Percentiles rank a stretch among this genome's conserved stretches.
Conservation (phyloP, 495 filamentous ascomycete genomes). For the Hypoxylon rickii region DNA sequence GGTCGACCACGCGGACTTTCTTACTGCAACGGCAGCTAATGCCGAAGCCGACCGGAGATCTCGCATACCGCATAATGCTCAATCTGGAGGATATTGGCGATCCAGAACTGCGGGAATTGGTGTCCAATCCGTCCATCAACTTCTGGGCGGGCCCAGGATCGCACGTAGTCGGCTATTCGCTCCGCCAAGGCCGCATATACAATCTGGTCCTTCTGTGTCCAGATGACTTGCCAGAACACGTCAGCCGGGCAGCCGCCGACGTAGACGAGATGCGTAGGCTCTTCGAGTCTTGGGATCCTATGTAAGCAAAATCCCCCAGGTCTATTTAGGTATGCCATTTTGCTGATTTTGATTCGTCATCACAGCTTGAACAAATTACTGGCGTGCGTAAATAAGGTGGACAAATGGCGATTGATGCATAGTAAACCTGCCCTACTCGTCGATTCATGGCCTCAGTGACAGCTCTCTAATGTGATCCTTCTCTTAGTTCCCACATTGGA, state of each 20-base stretch:
- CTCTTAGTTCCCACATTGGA: constrained; percentile 33
- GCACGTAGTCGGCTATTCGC: constrained; percentile 63
- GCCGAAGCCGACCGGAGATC: constrained; percentile 60
- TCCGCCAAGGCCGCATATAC: constrained; percentile 55
- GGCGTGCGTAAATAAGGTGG: constrained; percentile 48
- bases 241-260: constrained; percentile 49
- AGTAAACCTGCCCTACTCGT: constrained; percentile 9
- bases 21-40: constrained; percentile 49
- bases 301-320: constrained; percentile 17
- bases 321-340: not conserved
- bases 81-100: constrained; percentile 53
- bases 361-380: constrained; percentile 48
- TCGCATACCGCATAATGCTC: constrained; percentile 64
- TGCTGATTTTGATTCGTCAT: not conserved
- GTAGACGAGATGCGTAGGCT: constrained; percentile 54
- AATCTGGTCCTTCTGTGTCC: constrained; percentile 63
- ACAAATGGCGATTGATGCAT: constrained; percentile 58
- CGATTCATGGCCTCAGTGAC: not conserved
- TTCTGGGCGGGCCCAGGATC: constrained; percentile 70
- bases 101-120: constrained; percentile 51
- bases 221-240: constrained; percentile 52
- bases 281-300: constrained; percentile 59
- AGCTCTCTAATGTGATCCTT: constrained; percentile 2
- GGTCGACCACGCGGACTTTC: constrained; percentile 51
- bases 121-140: constrained; percentile 61